Base-by-base conservation (phyloP, 2,329 filamentous ascomycete genomes). In the Xylariaceae sp. region DNA sequence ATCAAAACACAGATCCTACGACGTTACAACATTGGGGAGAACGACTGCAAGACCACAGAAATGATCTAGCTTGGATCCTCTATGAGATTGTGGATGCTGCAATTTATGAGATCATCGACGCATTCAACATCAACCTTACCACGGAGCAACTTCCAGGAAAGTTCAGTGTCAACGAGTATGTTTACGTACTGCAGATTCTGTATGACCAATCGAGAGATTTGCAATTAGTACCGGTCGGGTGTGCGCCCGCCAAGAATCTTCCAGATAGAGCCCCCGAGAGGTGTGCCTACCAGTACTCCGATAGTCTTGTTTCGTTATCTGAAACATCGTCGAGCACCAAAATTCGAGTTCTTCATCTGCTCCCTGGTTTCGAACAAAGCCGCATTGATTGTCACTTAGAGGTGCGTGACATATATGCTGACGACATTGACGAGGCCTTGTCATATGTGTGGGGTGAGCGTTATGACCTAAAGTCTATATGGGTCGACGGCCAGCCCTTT, bases 371-470 rank as follows among this genome's bases (percentile, higher is more conserved):
- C 14, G 34, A 4, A 4, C 26, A 53, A 2, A n/a, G 41, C 6
- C 17, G 2, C 6, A 47, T 53, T 6, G n/a, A 28, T 26, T 53
- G 51, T 19, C 3, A 11, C 4, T 36, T 53, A 2, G 3, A n/a
- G 5, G n/a, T 53, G 2, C 2, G 14, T 9, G 28, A 9, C 6
- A 14, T 53, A 7, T 4, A 40, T 5, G 9, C 11, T 3, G 37
- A 28, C 28, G 19, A 16, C 5, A 41, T 53, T 19, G 0, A 14
- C 11, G 53, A 44, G n/a, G 53, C 53, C 4, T 21, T 56, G 4
- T 56, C 53, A 2, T 56, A 56, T n/a, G 44, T 56, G 1, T 56
- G 53, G 53, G 53, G 45, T 1, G 16, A 19, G 6, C 6, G 23
- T 3, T 8, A 1, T 3, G 2, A 14, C 9, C 4, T 17, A 9